These are phyloP conservation scores for Ilex aquifolium DNA, from an alignment of 257 asterid species.

Conservation along the genomic window DNA sequence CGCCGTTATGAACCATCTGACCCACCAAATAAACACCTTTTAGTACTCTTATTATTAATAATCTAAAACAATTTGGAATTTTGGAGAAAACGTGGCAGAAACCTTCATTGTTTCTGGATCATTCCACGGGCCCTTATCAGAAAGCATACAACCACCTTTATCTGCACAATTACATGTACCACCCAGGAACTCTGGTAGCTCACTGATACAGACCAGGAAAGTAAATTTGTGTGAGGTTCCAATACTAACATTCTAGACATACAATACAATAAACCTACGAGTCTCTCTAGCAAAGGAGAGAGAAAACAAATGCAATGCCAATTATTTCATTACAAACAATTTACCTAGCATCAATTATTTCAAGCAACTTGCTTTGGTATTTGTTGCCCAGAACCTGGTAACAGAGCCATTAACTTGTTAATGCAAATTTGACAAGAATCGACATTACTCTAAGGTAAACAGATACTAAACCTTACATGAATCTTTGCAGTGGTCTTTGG, in stretches of 20 bases:
- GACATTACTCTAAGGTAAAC: neutral
- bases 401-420: slow-evolving; percentile 1
- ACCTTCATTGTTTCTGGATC: slow-evolving; percentile 89
- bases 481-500: slow-evolving; percentile 96
- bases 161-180: slow-evolving; percentile 89
- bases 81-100: neutral
- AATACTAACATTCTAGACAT: no score
- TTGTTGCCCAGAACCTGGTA: slow-evolving; percentile 79
- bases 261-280: no score
- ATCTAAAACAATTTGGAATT: neutral
- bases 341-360: slow-evolving; percentile 83
- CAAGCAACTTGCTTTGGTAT: slow-evolving; percentile 90
- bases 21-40: slow-evolving; percentile 14
- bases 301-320: no score
- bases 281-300: no score
- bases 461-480: slow-evolving; percentile 38
- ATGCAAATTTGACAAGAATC: no score
- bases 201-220: slow-evolving; percentile 39
- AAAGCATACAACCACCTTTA: slow-evolving; percentile 80
- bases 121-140: slow-evolving; percentile 98
- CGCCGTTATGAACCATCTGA: slow-evolving; percentile 83
- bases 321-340: no score
- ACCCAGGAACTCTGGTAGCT: slow-evolving; percentile 90
- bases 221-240: neutral
- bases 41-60: slow-evolving; percentile 1